Conservation (phyloP, 2,329 filamentous ascomycete species). For the Neonectria faginata region DNA sequence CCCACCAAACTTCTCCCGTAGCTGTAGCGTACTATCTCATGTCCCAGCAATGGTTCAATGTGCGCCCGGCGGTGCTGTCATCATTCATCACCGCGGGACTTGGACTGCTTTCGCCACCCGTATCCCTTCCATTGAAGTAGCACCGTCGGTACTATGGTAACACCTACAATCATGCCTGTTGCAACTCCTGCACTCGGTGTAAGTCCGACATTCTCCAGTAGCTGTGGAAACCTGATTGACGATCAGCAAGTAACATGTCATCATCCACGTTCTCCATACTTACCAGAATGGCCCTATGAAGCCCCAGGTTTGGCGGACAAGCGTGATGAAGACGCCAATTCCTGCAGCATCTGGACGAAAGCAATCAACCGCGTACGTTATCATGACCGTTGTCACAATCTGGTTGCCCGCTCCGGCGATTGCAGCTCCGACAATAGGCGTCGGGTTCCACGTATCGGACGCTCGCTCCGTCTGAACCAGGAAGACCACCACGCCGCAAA, state of each 20-base stretch:
- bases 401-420: slow-evolving; percentile 68
- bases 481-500: slow-evolving; percentile 66
- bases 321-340: slow-evolving; percentile 69
- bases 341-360: slow-evolving; percentile 63
- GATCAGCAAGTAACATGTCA: neutral
- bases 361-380: slow-evolving; percentile 71
- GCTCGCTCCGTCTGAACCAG: slow-evolving; percentile 62
- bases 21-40: neutral
- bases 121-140: slow-evolving; percentile 26
- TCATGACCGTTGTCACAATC: slow-evolving; percentile 69
- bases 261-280: slow-evolving; percentile 1
- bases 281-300: slow-evolving; percentile 56
- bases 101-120: slow-evolving; percentile 17
- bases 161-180: slow-evolving; percentile 19
- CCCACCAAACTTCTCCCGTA: neutral
- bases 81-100: neutral
- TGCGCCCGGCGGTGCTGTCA: neutral
- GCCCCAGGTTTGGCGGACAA: slow-evolving; percentile 66
- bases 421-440: slow-evolving; percentile 65
- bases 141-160: slow-evolving; percentile 23
- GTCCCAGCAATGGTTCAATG: neutral
- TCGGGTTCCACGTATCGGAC: slow-evolving; percentile 63
- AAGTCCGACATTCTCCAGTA: slow-evolving; percentile 13
- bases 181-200: slow-evolving; percentile 15
- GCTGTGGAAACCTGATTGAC: slow-evolving; percentile 21